A percentile compares a stretch with the other conserved stretches of the same genome.
phyloP scores from a whole-genome alignment of 176 grass and related monocot genomes.

The Bolboschoenus planiculmis region DNA sequence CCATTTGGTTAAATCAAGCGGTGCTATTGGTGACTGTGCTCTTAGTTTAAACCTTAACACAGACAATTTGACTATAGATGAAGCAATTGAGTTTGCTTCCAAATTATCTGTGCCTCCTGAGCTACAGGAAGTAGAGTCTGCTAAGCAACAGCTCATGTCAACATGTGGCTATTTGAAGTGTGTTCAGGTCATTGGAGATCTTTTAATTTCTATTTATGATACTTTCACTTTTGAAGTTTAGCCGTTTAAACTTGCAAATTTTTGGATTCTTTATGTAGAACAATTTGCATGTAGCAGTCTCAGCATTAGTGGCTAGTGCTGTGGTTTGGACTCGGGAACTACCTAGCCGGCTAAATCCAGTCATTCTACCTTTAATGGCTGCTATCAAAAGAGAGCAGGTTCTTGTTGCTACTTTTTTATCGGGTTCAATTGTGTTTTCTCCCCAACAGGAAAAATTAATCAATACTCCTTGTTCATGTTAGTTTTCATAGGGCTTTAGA shows the following conservation, averaged over 20 bases:
- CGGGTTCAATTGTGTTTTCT: slow-evolving; percentile 24
- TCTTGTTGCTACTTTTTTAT: slow-evolving; percentile 3
- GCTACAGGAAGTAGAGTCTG: slow-evolving; percentile 74
- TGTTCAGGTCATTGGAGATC: slow-evolving; percentile 57
- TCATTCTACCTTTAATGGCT: slow-evolving; percentile 99
- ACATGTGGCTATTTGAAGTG: slow-evolving; percentile 95
- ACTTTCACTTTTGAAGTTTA: slow-evolving; percentile 9
- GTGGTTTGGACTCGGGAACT: slow-evolving; percentile 84
- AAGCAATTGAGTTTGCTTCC: slow-evolving; percentile 70
- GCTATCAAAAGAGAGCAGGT: slow-evolving; percentile 97
- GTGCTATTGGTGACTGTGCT: slow-evolving; percentile 45
- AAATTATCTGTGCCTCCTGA: slow-evolving; percentile 52
- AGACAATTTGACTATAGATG: slow-evolving; percentile 59
- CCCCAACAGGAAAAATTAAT: not conserved
- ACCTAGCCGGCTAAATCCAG: slow-evolving; percentile 81
- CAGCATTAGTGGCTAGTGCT: slow-evolving; percentile 78
- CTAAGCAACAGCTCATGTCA: slow-evolving; percentile 70
- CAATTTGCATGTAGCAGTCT: slow-evolving; percentile 93
- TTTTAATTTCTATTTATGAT: slow-evolving; percentile 7
- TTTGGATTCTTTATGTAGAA: slow-evolving; percentile 49
- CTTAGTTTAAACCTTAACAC: slow-evolving; percentile 43
- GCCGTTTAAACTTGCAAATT: not conserved
- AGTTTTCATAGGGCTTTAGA: not conserved
- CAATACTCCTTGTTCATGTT: not conserved
- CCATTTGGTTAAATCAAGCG: slow-evolving; percentile 46